Evolutionary conservation across 2,329 filamentous ascomycete species (phyloP).

Genomic region (Pseudocercospora macadamiae): DNA sequence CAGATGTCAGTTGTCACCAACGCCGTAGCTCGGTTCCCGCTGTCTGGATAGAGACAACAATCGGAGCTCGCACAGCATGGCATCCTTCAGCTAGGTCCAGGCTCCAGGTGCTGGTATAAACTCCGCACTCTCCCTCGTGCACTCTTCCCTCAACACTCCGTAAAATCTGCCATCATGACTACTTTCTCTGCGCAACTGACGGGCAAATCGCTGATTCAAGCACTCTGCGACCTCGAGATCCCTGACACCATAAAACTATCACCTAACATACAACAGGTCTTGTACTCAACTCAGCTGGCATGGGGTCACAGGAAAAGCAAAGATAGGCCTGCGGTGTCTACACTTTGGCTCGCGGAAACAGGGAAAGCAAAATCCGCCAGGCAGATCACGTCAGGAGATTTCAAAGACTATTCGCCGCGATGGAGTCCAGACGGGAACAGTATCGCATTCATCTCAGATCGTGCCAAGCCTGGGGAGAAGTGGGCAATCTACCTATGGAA

Average conservation of each 20-base stretch:
- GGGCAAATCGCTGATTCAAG: conserved; percentile 9
- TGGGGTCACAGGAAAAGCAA: conserved; percentile 27
- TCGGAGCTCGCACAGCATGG: no score
- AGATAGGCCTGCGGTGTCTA: conserved; percentile 22
- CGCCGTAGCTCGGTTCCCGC: no score
- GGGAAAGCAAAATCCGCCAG: conserved; percentile 31
- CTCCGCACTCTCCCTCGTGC: no score
- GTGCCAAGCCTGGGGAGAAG: conserved; percentile 35
- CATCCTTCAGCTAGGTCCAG: no score
- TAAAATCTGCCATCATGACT: no score
- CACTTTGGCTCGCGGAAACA: conserved; percentile 35
- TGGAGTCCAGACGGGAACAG: conserved; percentile 35
- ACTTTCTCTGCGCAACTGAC: not conserved
- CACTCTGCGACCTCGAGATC: conserved; percentile 32
- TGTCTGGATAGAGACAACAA: no score
- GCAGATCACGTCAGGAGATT: conserved; percentile 32
- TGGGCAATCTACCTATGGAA: conserved; percentile 38
- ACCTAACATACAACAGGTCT: conserved; percentile 27
- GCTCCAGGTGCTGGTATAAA: no score
- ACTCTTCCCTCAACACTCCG: no score
- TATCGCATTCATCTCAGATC: conserved; percentile 42
- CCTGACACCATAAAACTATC: conserved; percentile 31
- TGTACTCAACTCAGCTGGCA: conserved; percentile 30
- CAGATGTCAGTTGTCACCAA: no score
- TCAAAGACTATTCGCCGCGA: conserved; percentile 31